Evolutionary conservation across 768 basidiomycete genomes (phyloP).

Genomic region (Hydnum rufescens): DNA sequence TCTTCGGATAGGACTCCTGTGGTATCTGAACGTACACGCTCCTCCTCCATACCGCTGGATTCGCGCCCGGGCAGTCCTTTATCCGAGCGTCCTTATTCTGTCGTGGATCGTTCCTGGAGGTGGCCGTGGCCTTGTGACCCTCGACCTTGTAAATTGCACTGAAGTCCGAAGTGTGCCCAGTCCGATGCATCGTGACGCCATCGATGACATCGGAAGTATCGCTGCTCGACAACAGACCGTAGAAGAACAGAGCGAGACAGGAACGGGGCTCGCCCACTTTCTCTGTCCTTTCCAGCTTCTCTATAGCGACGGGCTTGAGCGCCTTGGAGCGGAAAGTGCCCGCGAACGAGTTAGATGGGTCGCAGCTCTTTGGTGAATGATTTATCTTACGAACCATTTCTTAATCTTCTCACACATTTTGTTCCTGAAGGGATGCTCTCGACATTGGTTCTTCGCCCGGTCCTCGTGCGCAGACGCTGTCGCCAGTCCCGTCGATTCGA

Average conservation of each 20-base stretch:
- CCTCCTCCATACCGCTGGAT: constrained; percentile 59
- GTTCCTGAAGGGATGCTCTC: constrained; percentile 48
- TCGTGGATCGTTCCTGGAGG: constrained; percentile 77
- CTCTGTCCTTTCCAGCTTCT: constrained; percentile 81
- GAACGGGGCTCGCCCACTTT: constrained; percentile 35
- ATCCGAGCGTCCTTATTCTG: constrained; percentile 64
- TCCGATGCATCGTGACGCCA: constrained; percentile 58
- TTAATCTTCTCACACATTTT: neutral
- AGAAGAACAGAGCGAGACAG: constrained; percentile 20
- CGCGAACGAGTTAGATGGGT: constrained; percentile 82
- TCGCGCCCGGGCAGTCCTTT: constrained; percentile 63
- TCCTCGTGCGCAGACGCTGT: constrained; percentile 3
- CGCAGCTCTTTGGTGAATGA: constrained; percentile 54
- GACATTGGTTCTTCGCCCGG: constrained; percentile 30
- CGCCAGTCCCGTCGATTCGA: constrained; percentile 28
- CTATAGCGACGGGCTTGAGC: constrained; percentile 76
- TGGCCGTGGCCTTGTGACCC: constrained; percentile 63
- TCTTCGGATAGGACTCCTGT: constrained; percentile 62
- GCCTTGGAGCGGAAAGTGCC: constrained; percentile 75
- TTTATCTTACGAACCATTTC: neutral
- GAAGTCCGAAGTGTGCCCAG: constrained; percentile 70
- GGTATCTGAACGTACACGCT: constrained; percentile 87
- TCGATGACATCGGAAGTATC: constrained; percentile 71
- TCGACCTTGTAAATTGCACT: constrained; percentile 73
- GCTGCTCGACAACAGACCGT: constrained; percentile 42